A percentile compares a stretch with the other conserved stretches of the same genome.
phyloP scores from a whole-genome alignment of 352 stramenopile genomes.

The Nothophytophthora sp. region DNA sequence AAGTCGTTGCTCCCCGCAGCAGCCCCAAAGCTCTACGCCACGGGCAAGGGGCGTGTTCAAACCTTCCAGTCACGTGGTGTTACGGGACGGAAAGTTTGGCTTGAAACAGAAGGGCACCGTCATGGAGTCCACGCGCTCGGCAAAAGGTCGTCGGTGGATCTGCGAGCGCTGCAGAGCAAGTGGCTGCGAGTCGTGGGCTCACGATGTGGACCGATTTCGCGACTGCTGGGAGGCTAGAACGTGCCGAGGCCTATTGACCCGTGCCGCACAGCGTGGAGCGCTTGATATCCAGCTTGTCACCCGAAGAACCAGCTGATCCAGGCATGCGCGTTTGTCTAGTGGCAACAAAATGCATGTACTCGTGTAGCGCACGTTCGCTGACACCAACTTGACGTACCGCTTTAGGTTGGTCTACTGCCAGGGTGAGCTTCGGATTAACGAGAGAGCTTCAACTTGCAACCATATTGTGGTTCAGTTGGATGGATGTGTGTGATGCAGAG shows the following conservation, averaged over 20 bases:
- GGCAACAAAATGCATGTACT: no score
- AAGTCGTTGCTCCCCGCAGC: conserved; percentile 34
- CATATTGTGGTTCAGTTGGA: no score
- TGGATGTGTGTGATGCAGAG: no score
- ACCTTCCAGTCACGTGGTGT: conserved; percentile 57
- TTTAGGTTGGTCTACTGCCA: no score
- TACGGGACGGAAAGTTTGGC: conserved; percentile 89
- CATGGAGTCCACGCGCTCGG: conserved; percentile 57
- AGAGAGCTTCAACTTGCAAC: conserved; percentile 9
- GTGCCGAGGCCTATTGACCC: conserved; percentile 70
- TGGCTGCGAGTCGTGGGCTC: conserved; percentile 57
- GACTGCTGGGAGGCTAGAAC: conserved; percentile 43
- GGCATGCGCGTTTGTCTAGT: not conserved
- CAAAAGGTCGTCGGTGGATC: conserved; percentile 33
- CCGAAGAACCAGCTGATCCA: conserved; percentile 8
- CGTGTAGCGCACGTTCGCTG: no score
- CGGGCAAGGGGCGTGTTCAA: no score
- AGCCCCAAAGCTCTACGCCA: conserved; percentile 35
- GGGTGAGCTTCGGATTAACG: no score
- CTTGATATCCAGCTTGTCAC: conserved; percentile 72
- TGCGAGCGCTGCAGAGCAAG: conserved; percentile 36
- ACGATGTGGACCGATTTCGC: conserved; percentile 63
- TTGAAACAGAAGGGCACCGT: no score
- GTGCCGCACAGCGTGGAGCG: conserved; percentile 44
- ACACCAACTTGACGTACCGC: no score